Base-by-base conservation (phyloP, 2,329 filamentous ascomycete genomes). In the Cladophialophora chaetospira region DNA sequence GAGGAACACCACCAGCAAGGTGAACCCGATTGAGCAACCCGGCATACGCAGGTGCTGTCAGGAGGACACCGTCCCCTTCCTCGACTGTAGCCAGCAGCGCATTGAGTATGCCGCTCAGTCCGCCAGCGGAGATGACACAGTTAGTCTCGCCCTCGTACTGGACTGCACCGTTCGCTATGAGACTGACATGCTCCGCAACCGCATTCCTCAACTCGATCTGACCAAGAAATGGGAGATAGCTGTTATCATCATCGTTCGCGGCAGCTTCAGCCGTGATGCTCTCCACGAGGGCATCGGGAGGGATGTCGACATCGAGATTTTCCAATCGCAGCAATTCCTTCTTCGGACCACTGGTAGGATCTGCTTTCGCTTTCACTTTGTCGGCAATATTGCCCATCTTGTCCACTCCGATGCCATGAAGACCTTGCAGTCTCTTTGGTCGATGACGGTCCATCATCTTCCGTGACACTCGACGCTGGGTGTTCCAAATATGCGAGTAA, bases 341-440 rank as follows among this genome's bases (percentile, higher is more conserved):
- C 38, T 4, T 36, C 3, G 23, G 13, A 13, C n/a, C 10, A n/a
- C n/a, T n/a, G 25, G 15, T 21, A 23, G 33, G 8, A 5, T 26
- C 15, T n/a, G 13, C 25, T 25, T 29, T 21, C 13, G 11, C 17
- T 28, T 38, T 45, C 9, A n/a, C 28, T 21, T 38, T 25, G 51
- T 58, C 56, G 28, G 56, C 51, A 31, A 58, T 35, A 15, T 40
- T 47, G 46, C 56, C 56, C 56, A 58, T 58, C 23, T 51, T 36
- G 33, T 58, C 56, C 5, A 58, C 56, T 4, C 56, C 56, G 11
- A 58, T 58, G 15, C 56, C 51, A 11, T 55, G 51, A 13, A 58
- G 17, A 10, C 9, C 25, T 6, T 46, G 21, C 11, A 57, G 21
- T 15, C 54, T 25, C 13, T 35, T 35, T 40, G 54, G 54, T n/a